These are phyloP conservation scores for Parsonsia alboflavescens DNA, from an alignment of 257 asterid species.

Conservation along the genomic window DNA sequence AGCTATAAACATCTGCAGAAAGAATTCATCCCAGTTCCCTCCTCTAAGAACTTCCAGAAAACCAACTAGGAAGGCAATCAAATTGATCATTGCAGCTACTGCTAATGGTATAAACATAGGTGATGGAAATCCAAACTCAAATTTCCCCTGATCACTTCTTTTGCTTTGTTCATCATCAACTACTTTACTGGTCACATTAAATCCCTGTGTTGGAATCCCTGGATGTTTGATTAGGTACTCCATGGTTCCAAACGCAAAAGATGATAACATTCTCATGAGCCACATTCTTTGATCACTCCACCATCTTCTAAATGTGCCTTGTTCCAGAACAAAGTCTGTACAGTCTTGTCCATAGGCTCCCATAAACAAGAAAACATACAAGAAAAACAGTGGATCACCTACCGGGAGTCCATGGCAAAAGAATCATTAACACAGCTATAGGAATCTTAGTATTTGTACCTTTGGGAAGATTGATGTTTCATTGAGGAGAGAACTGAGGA, in stretches of 20 bases:
- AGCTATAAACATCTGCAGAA: constrained; percentile 36
- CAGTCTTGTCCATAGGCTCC: constrained; percentile 77
- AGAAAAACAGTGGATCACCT: constrained; percentile 42
- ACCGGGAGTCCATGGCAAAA: constrained; percentile 28
- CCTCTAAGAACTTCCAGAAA: neutral
- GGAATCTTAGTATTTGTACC: constrained; percentile 27
- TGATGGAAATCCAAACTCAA: constrained; percentile 58
- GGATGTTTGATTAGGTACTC: constrained; percentile 46
- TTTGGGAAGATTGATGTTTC: constrained; percentile 50
- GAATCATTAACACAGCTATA: neutral
- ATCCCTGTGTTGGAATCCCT: constrained; percentile 48
- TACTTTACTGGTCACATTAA: constrained; percentile 61
- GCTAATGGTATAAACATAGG: constrained; percentile 61
- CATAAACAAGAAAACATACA: constrained; percentile 47
- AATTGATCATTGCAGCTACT: constrained; percentile 48
- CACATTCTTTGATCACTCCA: constrained; percentile 89
- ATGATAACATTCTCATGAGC: constrained; percentile 51
- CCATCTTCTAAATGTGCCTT: constrained; percentile 54
- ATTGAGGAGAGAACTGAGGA: constrained; percentile 58
- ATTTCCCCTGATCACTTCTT: constrained; percentile 48
- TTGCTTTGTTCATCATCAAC: constrained; percentile 42
- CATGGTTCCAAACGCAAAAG: constrained; percentile 40
- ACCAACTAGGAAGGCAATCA: constrained; percentile 5
- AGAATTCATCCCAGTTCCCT: constrained; percentile 23
- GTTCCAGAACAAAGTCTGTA: constrained; percentile 37